Conservation (phyloP, 495 filamentous ascomycete species). For the Schizothecium vesticola region DNA sequence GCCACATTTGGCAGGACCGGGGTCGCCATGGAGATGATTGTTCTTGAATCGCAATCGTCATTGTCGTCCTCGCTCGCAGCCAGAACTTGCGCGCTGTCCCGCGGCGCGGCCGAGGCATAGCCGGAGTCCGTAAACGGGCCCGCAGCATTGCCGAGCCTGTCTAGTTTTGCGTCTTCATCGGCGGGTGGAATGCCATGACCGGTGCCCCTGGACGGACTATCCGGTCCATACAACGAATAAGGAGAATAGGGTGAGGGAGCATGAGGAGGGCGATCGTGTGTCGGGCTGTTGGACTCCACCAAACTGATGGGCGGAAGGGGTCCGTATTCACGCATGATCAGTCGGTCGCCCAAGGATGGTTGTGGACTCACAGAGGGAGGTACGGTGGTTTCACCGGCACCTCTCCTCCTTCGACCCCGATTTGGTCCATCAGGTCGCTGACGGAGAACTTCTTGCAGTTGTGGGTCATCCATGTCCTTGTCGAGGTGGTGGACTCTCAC, state of each 20-base stretch:
- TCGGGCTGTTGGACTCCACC: too few species aligned
- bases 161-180: background rate
- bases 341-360: background rate
- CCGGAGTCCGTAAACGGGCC: background rate
- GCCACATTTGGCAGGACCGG: background rate
- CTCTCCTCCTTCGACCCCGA: background rate
- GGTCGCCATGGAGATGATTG: constrained; percentile 3
- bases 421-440: background rate
- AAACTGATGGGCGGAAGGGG: too few species aligned
- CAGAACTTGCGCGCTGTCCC: background rate
- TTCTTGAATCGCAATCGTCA: constrained; percentile 4
- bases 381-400: background rate
- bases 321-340: background rate
- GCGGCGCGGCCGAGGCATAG: background rate
- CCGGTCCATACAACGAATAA: too few species aligned
- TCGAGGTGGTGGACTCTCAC: background rate
- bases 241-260: too few species aligned
- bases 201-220: too few species aligned
- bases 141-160: background rate
- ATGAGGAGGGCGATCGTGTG: too few species aligned
- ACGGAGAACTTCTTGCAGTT: background rate
- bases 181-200: too few species aligned
- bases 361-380: background rate
- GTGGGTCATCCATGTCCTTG: background rate
- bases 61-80: background rate